Conservation (phyloP, 768 basidiomycete species). For the Tulasnella calospora region DNA sequence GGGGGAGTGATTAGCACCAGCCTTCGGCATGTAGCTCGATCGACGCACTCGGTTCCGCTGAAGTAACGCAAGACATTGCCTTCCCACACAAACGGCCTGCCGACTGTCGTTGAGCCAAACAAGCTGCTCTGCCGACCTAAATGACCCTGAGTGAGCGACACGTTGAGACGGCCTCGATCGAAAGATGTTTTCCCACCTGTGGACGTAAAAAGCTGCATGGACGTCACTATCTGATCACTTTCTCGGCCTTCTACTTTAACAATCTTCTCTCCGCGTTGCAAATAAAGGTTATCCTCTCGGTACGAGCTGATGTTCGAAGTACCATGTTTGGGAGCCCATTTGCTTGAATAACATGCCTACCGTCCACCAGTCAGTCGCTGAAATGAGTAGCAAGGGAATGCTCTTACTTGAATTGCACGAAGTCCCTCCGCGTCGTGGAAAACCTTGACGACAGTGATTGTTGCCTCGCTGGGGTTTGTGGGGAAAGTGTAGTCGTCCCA, state of each 20-base stretch:
- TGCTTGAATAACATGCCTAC: neutral
- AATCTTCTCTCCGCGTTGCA: neutral
- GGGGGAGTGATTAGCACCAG: neutral
- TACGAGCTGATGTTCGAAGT: neutral
- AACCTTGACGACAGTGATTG: neutral
- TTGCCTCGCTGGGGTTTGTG: neutral
- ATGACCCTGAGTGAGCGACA: neutral
- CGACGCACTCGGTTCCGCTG: neutral
- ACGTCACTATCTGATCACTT: neutral
- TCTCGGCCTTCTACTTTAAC: neutral
- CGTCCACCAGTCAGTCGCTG: neutral
- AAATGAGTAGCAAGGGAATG: neutral
- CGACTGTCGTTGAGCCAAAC: neutral
- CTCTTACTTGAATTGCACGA: neutral
- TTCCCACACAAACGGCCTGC: neutral
- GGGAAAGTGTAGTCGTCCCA: neutral
- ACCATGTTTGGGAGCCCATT: neutral
- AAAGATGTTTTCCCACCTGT: neutral
- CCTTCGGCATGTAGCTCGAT: neutral
- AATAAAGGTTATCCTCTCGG: neutral
- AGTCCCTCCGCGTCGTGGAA: neutral
- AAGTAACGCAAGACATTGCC: constrained; percentile 8
- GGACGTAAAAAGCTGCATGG: neutral
- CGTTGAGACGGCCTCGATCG: neutral
- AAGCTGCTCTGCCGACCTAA: neutral